A percentile compares a stretch with the other conserved stretches of the same genome.
Conservation (phyloP, 495 filamentous ascomycete genomes). For the Baudoinia panamericana region DNA sequence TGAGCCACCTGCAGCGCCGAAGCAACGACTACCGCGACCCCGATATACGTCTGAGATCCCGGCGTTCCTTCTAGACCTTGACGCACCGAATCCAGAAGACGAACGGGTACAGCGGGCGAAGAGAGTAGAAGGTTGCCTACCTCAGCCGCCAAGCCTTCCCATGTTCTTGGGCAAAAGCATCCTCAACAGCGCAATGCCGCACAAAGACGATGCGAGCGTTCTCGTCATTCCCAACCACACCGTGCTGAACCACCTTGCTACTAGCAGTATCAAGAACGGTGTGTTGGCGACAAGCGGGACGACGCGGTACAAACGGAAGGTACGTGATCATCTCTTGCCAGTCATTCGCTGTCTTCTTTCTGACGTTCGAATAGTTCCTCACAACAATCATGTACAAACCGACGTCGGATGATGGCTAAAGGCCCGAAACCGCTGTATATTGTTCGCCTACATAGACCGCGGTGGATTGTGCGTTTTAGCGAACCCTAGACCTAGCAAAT, state of each 20-base stretch:
- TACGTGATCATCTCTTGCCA: slow-evolving; percentile 30
- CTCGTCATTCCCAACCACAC: slow-evolving; percentile 93
- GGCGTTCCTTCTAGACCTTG: slow-evolving; percentile 72
- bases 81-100: slow-evolving; percentile 55
- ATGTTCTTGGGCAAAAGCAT: slow-evolving; percentile 91
- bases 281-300: slow-evolving; percentile 95
- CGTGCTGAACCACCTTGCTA: slow-evolving; percentile 92
- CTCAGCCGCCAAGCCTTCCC: slow-evolving; percentile 72
- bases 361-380: slow-evolving; percentile 73
- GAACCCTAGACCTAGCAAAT: no score
- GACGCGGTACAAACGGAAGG: slow-evolving; percentile 92
- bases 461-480: no score
- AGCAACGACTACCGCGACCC: slow-evolving; percentile 26
- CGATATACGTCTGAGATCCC: slow-evolving; percentile 58
- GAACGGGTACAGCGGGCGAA: slow-evolving; percentile 55
- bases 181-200: slow-evolving; percentile 72
- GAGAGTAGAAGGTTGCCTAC: slow-evolving; percentile 56
- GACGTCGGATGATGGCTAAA: slow-evolving; percentile 34
- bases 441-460: no score
- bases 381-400: slow-evolving; percentile 97
- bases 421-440: no score
- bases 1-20: neutral
- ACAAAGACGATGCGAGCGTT: slow-evolving; percentile 97
- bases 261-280: slow-evolving; percentile 92
- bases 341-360: slow-evolving; percentile 20